Conservation (phyloP, 164 flowering plant genomes). For the Malania oleifera region DNA sequence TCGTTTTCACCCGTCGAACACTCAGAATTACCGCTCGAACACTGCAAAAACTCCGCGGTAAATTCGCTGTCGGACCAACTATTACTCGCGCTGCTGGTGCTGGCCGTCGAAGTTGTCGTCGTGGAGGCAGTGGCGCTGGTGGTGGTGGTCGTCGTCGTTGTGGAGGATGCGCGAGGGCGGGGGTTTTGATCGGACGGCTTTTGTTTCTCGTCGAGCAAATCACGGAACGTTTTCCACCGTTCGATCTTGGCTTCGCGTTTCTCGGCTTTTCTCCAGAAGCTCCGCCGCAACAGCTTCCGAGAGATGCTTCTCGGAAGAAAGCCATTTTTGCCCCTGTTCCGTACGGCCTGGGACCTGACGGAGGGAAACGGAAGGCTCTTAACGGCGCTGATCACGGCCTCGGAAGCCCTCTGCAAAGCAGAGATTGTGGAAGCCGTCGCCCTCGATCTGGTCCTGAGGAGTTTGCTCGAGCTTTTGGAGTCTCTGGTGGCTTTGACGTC, state of each 20-base stretch:
- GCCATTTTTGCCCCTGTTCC: constrained; percentile 13
- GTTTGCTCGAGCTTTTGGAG: constrained; percentile 1
- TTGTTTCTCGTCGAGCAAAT: constrained; percentile 25
- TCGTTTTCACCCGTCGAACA: constrained; percentile 27
- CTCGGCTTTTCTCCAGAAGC: constrained; percentile 36
- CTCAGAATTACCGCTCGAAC: constrained; percentile 30
- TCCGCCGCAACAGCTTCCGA: constrained; percentile 26
- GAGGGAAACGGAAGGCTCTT: constrained; percentile 36
- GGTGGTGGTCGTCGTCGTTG: not conserved
- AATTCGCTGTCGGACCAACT: constrained; percentile 44
- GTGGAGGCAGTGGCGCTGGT: constrained; percentile 6
- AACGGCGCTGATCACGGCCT: constrained; percentile 45
- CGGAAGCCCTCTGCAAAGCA: constrained; percentile 53
- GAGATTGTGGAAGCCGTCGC: constrained; percentile 28
- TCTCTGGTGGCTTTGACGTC: constrained; percentile 29
- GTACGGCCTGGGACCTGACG: constrained; percentile 12
- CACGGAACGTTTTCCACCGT: constrained; percentile 46
- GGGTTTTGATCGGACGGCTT: constrained; percentile 22
- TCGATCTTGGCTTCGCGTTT: constrained; percentile 18
- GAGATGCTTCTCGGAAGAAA: constrained; percentile 40
- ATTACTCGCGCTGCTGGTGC: constrained; percentile 20
- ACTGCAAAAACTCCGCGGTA: constrained; percentile 23
- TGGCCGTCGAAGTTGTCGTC: not conserved
- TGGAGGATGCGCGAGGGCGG: too few species aligned
- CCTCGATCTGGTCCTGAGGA: constrained; percentile 22